These are phyloP conservation scores for Pythium inflatum DNA, from an alignment of 352 stramenopile genomes.

Conservation along the genomic window DNA sequence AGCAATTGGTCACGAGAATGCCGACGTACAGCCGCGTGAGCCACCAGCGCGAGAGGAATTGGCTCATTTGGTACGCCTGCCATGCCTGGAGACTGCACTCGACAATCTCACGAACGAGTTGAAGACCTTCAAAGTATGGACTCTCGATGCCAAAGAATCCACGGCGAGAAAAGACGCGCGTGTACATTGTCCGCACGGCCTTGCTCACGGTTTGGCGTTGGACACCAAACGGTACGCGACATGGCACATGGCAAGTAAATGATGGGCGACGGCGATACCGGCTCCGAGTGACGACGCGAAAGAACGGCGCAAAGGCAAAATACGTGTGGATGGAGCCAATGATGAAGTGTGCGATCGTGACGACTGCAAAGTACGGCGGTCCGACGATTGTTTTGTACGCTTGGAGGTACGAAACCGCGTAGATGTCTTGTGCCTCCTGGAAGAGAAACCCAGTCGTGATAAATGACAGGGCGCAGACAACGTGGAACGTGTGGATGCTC, in stretches of 20 bases:
- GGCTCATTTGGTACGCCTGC: constrained; percentile 34
- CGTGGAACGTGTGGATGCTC: too few species aligned
- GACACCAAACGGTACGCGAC: too few species aligned
- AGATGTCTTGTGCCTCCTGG: too few species aligned
- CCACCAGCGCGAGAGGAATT: constrained; percentile 27
- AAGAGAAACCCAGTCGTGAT: too few species aligned
- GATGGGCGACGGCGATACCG: too few species aligned
- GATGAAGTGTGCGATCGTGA: background rate
- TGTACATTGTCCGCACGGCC: too few species aligned
- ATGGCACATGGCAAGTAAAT: too few species aligned
- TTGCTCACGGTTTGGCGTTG: too few species aligned
- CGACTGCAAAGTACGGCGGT: background rate
- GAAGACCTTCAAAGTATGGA: constrained; percentile 32
- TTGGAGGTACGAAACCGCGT: background rate
- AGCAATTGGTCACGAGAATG: constrained; percentile 33
- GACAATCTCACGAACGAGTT: constrained; percentile 25
- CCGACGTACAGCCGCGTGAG: constrained; percentile 31
- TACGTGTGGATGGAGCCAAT: background rate
- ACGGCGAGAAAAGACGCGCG: constrained; percentile 26
- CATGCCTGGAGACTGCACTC: constrained; percentile 33
- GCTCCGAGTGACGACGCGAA: too few species aligned
- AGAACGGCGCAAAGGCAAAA: background rate
- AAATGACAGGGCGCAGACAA: too few species aligned
- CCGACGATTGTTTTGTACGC: background rate
- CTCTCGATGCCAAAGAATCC: constrained; percentile 28